Evolutionary conservation across 441 rosid genomes (phyloP), one percentile per base, ranked within the genome.

Genomic region (Breynia disticha): DNA sequence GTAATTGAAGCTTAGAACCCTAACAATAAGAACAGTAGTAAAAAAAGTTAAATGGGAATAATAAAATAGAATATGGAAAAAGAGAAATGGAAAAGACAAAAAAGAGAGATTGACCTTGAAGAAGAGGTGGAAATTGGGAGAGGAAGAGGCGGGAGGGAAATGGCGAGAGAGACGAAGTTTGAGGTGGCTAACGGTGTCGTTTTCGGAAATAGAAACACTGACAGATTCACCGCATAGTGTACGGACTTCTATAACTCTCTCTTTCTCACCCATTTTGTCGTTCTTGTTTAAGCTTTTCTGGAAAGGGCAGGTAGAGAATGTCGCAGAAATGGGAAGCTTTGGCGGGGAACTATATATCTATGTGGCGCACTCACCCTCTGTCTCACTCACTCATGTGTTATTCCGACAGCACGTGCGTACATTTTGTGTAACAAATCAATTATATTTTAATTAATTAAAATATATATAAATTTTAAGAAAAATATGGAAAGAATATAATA

Each of bases 71-170:
- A 11, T 0, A 1, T 16, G 18, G 13, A 47, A 15, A 47, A 47
- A 3, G 8, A 52, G 16, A 6, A 14, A 0, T 12, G 35, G 20
- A 9, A 6, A 3, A 11, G 22, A 5, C n/a, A 15, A 19, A 39
- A 48, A 7, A 16, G 48, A 28, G 12, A 54, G 52, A 32, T 17
- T 46, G 52, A 57, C 98, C 95, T 86, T 81, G 80, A 73, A 84
- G 66, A 61, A 88, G 54, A 91, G 74, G 58, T 86, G 87, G 72
- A 86, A 91, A 66, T 73, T 75, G 51, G 94, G 84, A 45, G 83
- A 80, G 42, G 76, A 60, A 8, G 79, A 72, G 52, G 91, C 84
- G 47, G 82, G 85, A 79, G 75, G 69, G 75, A 86, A 91, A 38
- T 57, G 67, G 59, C 56, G 70, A 47, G 67, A 73, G 73, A 88